Percentiles rank a stretch among this genome's conserved stretches.
phyloP scores from a whole-genome alignment of 345 rosid species.

The Salix udensis region DNA sequence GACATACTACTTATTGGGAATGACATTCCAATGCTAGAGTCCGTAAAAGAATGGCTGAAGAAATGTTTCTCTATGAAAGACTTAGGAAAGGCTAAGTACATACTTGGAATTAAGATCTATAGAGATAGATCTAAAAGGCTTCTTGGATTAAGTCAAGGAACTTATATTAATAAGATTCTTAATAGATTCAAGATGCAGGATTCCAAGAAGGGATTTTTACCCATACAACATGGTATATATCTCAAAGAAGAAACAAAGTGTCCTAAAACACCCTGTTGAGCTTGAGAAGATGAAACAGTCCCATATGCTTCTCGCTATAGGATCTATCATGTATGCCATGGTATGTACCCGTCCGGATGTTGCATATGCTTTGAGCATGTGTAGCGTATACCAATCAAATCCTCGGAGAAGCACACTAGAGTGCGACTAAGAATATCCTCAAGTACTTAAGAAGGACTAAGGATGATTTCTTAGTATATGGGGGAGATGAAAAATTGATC shows the following conservation, averaged over 20 bases:
- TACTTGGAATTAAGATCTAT: neutral
- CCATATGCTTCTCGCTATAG: neutral
- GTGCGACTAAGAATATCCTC: too few species aligned
- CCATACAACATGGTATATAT: neutral
- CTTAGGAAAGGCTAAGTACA: neutral
- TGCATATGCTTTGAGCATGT: neutral
- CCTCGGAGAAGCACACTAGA: neutral
- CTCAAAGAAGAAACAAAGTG: neutral
- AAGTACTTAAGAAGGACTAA: too few species aligned
- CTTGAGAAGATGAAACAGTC: neutral
- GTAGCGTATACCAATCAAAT: neutral
- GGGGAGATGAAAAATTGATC: too few species aligned
- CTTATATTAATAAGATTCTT: neutral
- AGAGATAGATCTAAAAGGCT: conserved; percentile 1
- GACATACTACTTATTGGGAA: neutral
- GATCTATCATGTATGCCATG: conserved; percentile 1
- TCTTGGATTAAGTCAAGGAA: neutral
- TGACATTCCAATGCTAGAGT: neutral
- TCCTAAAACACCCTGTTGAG: neutral
- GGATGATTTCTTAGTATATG: too few species aligned
- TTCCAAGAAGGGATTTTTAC: neutral
- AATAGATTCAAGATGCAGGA: neutral
- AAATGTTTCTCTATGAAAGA: neutral
- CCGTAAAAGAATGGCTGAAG: neutral
- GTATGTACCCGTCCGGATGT: neutral